These are phyloP conservation scores for Macrophomina phaseolina DNA, from an alignment of 2,329 filamentous ascomycete species.

Conservation along the genomic window DNA sequence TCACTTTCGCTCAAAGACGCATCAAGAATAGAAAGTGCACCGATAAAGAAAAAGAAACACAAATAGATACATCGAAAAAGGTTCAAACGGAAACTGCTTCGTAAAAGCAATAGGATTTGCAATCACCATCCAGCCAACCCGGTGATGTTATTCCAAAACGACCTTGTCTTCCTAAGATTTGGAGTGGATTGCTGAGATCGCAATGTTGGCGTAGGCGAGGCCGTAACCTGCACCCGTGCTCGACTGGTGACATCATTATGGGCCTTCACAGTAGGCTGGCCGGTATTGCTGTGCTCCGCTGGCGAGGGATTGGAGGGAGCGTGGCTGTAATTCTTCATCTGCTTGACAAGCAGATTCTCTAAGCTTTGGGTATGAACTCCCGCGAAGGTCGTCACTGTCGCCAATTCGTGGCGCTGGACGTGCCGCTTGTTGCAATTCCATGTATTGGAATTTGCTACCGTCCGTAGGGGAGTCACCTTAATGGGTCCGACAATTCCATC, in stretches of 20 bases:
- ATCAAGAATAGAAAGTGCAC: constrained; percentile 4
- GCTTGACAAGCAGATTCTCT: constrained; percentile 5
- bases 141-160: constrained; percentile 23
- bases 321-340: background rate
- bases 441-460: background rate
- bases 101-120: background rate
- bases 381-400: background rate
- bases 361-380: background rate
- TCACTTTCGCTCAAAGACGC: constrained; percentile 18
- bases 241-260: background rate
- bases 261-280: background rate
- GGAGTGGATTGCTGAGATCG: constrained; percentile 2
- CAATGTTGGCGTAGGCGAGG: background rate
- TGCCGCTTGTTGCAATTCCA: background rate
- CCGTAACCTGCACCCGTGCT: background rate
- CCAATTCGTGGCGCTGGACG: background rate
- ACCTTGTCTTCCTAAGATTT: constrained; percentile 14
- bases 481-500: background rate
- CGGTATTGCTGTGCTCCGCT: background rate
- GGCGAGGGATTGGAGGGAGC: background rate
- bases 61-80: constrained; percentile 5
- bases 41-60: background rate
- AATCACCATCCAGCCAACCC: constrained; percentile 22
- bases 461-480: background rate
- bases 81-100: background rate